These are phyloP conservation scores for Elsinoe fawcettii DNA, from an alignment of 2,329 filamentous ascomycete species.

Conservation along the genomic window DNA sequence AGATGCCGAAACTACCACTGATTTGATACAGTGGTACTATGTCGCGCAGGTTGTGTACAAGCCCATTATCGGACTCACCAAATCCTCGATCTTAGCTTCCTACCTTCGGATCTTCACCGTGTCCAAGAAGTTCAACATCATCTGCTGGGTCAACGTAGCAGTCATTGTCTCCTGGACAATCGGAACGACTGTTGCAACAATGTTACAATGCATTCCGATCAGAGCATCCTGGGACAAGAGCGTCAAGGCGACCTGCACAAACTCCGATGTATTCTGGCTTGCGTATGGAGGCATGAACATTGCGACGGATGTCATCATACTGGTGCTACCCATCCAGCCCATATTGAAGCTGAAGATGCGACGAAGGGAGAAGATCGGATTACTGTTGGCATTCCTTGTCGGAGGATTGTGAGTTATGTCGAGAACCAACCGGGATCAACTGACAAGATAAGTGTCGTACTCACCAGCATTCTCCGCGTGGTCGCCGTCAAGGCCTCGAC, in stretches of 20 bases:
- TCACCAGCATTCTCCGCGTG: constrained; percentile 23
- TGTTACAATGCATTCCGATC: too few species aligned
- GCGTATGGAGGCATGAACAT: constrained; percentile 22
- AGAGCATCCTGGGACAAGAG: too few species aligned
- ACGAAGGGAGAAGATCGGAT: constrained; percentile 21
- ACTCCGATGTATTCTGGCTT: constrained; percentile 23
- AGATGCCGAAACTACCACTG: too few species aligned
- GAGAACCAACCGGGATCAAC: neutral
- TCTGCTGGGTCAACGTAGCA: too few species aligned
- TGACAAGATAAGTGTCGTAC: constrained; percentile 20
- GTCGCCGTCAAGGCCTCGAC: constrained; percentile 18
- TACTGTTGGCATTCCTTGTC: constrained; percentile 24
- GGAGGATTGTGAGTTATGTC: constrained; percentile 24
- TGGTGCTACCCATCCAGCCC: constrained; percentile 24
- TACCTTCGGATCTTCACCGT: too few species aligned
- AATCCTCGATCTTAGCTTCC: too few species aligned
- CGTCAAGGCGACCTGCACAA: constrained; percentile 29
- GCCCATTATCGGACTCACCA: too few species aligned
- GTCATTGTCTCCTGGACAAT: too few species aligned
- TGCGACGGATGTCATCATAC: constrained; percentile 24
- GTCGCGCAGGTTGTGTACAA: too few species aligned
- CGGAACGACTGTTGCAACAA: too few species aligned
- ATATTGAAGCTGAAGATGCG: constrained; percentile 23
- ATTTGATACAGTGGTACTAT: too few species aligned
- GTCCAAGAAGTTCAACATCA: too few species aligned